A percentile compares a stretch with the other conserved stretches of the same genome.
Conservation (phyloP, 164 flowering plant species). For the Nymphaea thermarum region DNA sequence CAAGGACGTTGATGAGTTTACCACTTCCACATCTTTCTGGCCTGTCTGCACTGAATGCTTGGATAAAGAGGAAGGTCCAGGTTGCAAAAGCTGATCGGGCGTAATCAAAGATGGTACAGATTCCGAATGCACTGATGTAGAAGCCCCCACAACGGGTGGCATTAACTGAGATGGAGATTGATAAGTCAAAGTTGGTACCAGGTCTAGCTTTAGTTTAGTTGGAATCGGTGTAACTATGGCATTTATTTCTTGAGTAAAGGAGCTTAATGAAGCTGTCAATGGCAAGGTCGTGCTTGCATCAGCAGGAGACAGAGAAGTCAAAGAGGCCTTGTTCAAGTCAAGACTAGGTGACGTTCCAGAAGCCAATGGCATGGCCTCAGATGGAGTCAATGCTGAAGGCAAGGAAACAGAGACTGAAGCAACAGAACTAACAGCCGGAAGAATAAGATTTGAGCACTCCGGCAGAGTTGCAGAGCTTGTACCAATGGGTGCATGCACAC, state of each 20-base stretch:
- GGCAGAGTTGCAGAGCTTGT: conserved; percentile 23
- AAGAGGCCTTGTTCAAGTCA: conserved; percentile 28
- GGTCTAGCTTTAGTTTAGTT: conserved; percentile 26
- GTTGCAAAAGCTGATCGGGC: conserved; percentile 54
- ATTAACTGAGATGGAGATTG: conserved; percentile 25
- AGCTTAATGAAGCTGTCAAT: conserved; percentile 18
- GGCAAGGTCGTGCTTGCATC: conserved; percentile 20
- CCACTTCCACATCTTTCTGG: conserved; percentile 65
- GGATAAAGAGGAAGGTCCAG: conserved; percentile 26
- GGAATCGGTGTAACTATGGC: conserved; percentile 24
- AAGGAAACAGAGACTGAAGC: conserved; percentile 16
- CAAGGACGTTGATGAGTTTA: conserved; percentile 13
- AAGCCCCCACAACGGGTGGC: conserved; percentile 18
- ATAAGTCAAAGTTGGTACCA: conserved; percentile 21
- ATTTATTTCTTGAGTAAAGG: conserved; percentile 23
- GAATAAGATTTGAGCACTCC: conserved; percentile 29
- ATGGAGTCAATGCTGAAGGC: conserved; percentile 28
- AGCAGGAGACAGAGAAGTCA: conserved; percentile 19
- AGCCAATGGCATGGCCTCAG: conserved; percentile 20
- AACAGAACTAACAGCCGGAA: conserved; percentile 19
- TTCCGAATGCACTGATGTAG: conserved; percentile 24
- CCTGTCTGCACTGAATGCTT: conserved; percentile 25
- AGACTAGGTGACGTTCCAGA: conserved; percentile 28
- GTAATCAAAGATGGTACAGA: conserved; percentile 43
- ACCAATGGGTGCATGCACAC: conserved; percentile 33